Base-by-base conservation (phyloP, 176 grass and related monocot species). In the Phyllostachys edulis region DNA sequence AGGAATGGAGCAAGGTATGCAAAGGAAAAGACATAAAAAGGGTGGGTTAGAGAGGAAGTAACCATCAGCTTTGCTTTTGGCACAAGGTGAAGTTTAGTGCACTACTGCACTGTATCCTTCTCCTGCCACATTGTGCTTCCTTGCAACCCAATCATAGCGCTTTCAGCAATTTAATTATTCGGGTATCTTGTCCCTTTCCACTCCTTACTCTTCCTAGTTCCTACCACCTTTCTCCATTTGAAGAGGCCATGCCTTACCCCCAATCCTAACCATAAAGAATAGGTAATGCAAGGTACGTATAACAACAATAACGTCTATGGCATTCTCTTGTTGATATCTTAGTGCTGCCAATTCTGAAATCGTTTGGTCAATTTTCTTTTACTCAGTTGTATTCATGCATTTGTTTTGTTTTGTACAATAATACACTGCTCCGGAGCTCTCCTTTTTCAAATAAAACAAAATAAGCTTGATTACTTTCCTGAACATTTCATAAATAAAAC, bases 121-220 rank as follows among this genome's bases (percentile, higher is more conserved):
- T 76, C 38, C 63, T 56, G 80, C 76, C 88, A 75, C 47, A 84
- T 92, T 82, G 51, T 82, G 84, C 78, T 89, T 86, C 73, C 77
- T 82, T 87, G 84, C 86, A 71, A 42, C 61, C 72, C 79, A 96
- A 96, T 80, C 83, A 69, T 82, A 68, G 68, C 50, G 67, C 57
- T 78, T 63, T 74, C 63, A 63, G 59, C 78, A 54, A 82, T 91
- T 54, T n/a, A n/a, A n/a, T n/a, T 61, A 65, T 89, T 91, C 89
- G 79, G 91, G 94, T 96, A 90, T 86, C 66, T 69, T 76, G 87
- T 96, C 91, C 78, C 91, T 88, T 87, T 93, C 87, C 87, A 27
- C 64, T 49, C 73, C 73, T 85, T 52, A 77, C 91, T 89, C 94
- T 87, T 93, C 84, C 89, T 76, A 78, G 91, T 87, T 93, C 84